A percentile compares a stretch with the other conserved stretches of the same genome.
Conservation (phyloP, 2,329 filamentous ascomycete species). For the Pseudogymnoascus sp. region DNA sequence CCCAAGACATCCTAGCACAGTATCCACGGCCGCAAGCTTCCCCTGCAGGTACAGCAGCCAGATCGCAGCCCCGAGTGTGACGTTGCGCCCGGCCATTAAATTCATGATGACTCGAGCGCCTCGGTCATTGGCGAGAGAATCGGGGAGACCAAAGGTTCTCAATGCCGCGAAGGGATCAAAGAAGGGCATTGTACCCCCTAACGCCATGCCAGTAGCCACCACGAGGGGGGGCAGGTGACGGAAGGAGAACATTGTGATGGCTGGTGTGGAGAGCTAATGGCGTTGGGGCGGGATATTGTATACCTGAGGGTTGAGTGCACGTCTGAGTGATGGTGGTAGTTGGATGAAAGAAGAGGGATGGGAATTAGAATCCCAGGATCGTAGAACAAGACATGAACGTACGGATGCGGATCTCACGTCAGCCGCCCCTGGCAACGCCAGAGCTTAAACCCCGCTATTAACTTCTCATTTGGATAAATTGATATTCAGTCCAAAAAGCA, state of each 20-base stretch:
- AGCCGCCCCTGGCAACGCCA: not conserved
- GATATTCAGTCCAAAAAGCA: not conserved
- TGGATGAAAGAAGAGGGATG: not conserved
- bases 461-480: not conserved
- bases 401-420: not conserved
- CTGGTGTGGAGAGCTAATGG: not conserved
- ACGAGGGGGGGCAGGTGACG: not conserved
- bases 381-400: not conserved
- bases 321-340: not conserved
- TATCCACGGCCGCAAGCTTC: slow-evolving; percentile 14
- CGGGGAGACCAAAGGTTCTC: slow-evolving; percentile 15
- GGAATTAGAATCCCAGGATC: not conserved
- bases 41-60: slow-evolving; percentile 14
- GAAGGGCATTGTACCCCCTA: not conserved
- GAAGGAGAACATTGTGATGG: not conserved
- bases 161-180: slow-evolving; percentile 12
- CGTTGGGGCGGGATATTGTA: not conserved
- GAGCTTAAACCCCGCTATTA: not conserved
- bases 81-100: slow-evolving; percentile 12
- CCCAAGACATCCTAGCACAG: slow-evolving; percentile 13
- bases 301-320: not conserved
- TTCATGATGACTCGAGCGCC: slow-evolving; percentile 13
- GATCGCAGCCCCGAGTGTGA: slow-evolving; percentile 14
- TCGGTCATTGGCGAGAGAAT: slow-evolving; percentile 11
- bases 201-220: not conserved